Base-by-base conservation (phyloP, 2,329 filamentous ascomycete genomes). In the Stagonosporopsis tanaceti region DNA sequence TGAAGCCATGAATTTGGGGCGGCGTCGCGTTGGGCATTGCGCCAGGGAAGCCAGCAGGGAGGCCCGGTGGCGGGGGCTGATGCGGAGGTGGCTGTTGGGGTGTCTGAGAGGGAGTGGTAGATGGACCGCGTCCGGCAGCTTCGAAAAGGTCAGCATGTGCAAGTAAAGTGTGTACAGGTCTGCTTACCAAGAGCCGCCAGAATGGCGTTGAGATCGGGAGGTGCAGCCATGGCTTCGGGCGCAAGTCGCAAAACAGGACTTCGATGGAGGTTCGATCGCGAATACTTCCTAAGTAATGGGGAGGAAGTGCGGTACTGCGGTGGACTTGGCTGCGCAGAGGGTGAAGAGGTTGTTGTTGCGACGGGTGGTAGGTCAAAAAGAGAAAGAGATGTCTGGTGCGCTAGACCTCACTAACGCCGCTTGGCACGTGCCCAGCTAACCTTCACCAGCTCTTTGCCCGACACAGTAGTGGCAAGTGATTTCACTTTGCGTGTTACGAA, bases 51-150 rank as follows among this genome's bases (percentile, higher is more conserved):
- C 77, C 76, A 47, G 76, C 74, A 41, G 79, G 76, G 47, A 78
- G 63, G 56, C 75, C 79, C 55, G 78, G 76, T 39, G 79, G 78
- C 39, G 79, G 79, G 48, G 76, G 66, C 54, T 77, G 78, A 53
- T 77, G 77, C 27, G 76, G 74, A 47, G 65, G 75, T 22, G 69
- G 70, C 64, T 77, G 80, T 54, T 74, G 73, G 15, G 77, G 76
- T n/a, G 75, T 75, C 59, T 82, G 83, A 38, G 79, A 76, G 17
- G 81, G 81, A 12, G 80, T 79, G 25, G 77, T 76, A 54, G 79
- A 78, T 40, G 81, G 77, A 48, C 79, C 78, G 37, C 67, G 65
- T 62, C 83, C 81, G 34, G 69, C 69, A 65, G 83, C 82, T 81
- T 20, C 30, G n/a, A 20, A 35, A 32, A 22, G 53, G 40, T 67